Evolutionary conservation across 306 rosid species (phyloP), one percentile per base, ranked within the genome.

Genomic region (Alnus glutinosa): DNA sequence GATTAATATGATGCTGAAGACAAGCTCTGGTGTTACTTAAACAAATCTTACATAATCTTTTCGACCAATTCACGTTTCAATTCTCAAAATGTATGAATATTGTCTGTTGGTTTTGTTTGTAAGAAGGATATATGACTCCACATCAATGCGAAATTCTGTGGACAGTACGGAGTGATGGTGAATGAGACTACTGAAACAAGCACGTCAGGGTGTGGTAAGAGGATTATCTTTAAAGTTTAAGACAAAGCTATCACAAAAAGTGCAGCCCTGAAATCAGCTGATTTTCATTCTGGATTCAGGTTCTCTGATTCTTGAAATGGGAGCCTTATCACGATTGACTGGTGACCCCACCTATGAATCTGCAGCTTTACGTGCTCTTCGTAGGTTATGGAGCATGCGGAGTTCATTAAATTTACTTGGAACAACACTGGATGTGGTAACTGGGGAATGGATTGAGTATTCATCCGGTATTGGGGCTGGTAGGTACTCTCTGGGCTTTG

Each of bases 161-260:
- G 86, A 86, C 98, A 92, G 98, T 89, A 92, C 83, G 98, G 98
- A 88, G 98, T 95, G 73, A 82, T 92, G 97, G 94, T 89, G 96
- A 81, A 89, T 85, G 98, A 95, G 92, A 95, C 96, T 86, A 95
- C 98, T 70, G 98, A 92, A 90, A 93, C 96, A 82, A 92, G 98
- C 88, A 91, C 98, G 89, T 95, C 98, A 55, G 98, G 98, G 83
- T 95, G 98, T 89, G 98, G 98, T 95, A 93, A 95, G 96, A 86
- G 83, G 88, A 75, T 86, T 85, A 86, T 88, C 76, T 83, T 86
- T 83, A 85, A 72, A 55, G 77, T 85, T 82, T 79, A 83, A 83
- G 81, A 86, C 15, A 84, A 82, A 82, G 81, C 52, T 74, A 72
- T 74, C 48, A 51, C 59, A 78, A 55, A 82, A 75, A 68, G 34